Evolutionary conservation across 1,284 basidiomycete species (phyloP).

Genomic region (Leucoagaricus sp.): DNA sequence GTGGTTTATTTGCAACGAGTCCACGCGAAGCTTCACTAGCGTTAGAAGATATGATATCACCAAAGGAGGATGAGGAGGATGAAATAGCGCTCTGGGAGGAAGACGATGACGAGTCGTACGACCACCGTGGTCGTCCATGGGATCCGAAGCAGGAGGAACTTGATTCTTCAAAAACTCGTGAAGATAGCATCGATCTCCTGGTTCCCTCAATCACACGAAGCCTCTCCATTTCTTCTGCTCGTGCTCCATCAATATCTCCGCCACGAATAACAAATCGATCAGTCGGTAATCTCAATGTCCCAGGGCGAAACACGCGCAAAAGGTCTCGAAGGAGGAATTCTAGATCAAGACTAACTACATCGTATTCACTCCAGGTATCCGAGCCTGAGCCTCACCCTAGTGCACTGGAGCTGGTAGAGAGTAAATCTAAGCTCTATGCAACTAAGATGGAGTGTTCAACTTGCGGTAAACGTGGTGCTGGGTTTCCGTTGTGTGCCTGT

Average conservation of each 20-base stretch:
- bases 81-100: too few species aligned
- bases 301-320: not conserved
- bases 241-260: not conserved
- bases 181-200: not conserved
- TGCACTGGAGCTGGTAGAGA: slow-evolving; percentile 10
- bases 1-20: not conserved
- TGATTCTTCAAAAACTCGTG: not conserved
- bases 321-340: not conserved
- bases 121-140: not conserved
- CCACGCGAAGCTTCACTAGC: not conserved
- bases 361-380: not conserved
- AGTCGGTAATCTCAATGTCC: not conserved
- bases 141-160: too few species aligned
- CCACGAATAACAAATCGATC: not conserved
- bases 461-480: slow-evolving; percentile 4
- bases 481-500: slow-evolving; percentile 11
- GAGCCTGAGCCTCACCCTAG: not conserved
- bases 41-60: not conserved
- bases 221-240: not conserved
- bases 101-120: not conserved
- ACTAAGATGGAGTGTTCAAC: slow-evolving; percentile 7
- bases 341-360: not conserved
- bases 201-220: not conserved
- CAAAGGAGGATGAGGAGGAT: not conserved
- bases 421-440: slow-evolving; percentile 12